phyloP scores from a whole-genome alignment of 345 rosid genomes.

The Rhodamnia rubescens region DNA sequence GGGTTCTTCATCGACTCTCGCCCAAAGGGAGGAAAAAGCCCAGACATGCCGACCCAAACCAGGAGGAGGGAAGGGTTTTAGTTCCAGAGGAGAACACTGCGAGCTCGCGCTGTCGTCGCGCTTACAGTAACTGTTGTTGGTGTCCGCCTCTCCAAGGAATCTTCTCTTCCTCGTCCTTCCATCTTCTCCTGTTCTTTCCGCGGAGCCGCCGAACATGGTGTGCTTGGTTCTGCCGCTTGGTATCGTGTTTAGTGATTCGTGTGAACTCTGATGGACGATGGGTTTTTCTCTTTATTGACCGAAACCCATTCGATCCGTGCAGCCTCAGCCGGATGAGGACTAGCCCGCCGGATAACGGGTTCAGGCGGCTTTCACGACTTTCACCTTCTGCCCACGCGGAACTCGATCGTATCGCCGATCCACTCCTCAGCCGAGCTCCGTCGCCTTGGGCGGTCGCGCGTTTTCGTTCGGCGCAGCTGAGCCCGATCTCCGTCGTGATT shows the following conservation, averaged over 20 bases:
- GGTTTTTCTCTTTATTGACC: not conserved
- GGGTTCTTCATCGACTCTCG: not conserved
- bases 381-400: not conserved
- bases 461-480: not conserved
- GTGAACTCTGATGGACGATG: not conserved
- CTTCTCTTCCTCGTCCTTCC: not conserved
- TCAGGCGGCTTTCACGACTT: not conserved
- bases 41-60: not conserved
- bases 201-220: not conserved
- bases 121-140: not conserved
- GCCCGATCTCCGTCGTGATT: not conserved
- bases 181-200: not conserved
- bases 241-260: not conserved
- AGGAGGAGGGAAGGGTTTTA: not conserved
- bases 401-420: not conserved
- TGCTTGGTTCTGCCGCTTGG: not conserved
- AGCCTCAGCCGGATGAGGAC: not conserved
- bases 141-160: not conserved
- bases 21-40: not conserved
- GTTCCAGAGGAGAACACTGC: not conserved
- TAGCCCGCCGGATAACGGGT: not conserved
- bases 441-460: not conserved
- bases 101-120: not conserved
- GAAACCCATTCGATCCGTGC: not conserved
- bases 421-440: not conserved